Percentiles rank a stretch among this genome's conserved stretches.
These are phyloP conservation scores for Echites panduratus DNA, from an alignment of 257 asterid genomes.

Conservation along the genomic window DNA sequence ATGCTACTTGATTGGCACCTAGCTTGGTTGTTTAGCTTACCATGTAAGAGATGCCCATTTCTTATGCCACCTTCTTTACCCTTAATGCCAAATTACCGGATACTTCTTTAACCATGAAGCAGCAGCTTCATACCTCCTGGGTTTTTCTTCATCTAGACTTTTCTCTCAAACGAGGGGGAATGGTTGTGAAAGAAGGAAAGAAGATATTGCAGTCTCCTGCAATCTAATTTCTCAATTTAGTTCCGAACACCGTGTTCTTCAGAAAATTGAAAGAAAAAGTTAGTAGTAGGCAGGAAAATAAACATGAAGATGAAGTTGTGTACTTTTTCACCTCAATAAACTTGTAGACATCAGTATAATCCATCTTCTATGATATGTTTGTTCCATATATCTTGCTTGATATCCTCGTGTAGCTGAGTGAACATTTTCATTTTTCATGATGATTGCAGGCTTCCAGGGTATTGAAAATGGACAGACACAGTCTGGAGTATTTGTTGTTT, in stretches of 20 bases:
- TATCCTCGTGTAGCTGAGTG: constrained; percentile 19
- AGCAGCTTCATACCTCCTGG: neutral
- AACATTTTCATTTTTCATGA: constrained; percentile 6
- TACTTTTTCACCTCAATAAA: neutral
- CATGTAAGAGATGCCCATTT: no score
- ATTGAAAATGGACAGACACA: constrained; percentile 78
- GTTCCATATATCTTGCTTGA: neutral
- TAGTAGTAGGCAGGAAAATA: neutral
- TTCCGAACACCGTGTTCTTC: neutral
- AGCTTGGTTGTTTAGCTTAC: no score
- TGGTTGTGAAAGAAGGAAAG: no score
- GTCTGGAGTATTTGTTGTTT: constrained; percentile 74
- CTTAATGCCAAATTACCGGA: neutral
- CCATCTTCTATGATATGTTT: neutral
- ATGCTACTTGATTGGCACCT: no score
- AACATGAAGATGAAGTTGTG: neutral
- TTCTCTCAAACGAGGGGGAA: neutral
- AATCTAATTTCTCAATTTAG: neutral
- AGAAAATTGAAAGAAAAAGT: neutral
- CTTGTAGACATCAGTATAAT: neutral
- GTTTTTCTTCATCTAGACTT: neutral
- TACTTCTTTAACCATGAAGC: neutral
- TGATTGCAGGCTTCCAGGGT: constrained; percentile 83
- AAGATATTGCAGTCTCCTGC: neutral
- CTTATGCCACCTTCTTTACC: neutral